phyloP scores from a whole-genome alignment of 768 basidiomycete genomes.

The Lanmaoa rubissima region DNA sequence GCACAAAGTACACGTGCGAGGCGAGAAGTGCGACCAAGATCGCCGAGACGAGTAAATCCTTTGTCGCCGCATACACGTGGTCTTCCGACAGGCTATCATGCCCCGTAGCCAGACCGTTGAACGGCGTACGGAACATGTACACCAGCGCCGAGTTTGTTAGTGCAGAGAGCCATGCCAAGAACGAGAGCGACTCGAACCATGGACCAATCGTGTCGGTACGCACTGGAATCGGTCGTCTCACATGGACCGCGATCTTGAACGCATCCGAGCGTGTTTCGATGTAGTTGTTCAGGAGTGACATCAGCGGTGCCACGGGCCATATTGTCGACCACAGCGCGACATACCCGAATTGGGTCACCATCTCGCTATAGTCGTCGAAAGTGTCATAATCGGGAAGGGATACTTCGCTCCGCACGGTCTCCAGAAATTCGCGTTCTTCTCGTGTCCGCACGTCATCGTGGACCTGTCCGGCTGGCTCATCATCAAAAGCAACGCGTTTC shows the following conservation, averaged over 20 bases:
- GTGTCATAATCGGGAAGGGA: slow-evolving; percentile 77
- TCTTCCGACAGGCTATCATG: slow-evolving; percentile 8
- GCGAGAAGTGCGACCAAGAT: slow-evolving; percentile 74
- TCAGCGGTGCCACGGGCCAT: slow-evolving; percentile 89
- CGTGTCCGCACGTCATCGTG: slow-evolving; percentile 36
- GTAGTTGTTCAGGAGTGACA: slow-evolving; percentile 90
- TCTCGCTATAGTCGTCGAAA: slow-evolving; percentile 91
- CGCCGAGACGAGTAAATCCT: slow-evolving; percentile 58
- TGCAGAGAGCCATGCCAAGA: slow-evolving; percentile 87
- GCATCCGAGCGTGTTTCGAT: slow-evolving; percentile 92
- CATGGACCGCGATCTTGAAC: slow-evolving; percentile 88
- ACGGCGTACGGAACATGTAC: slow-evolving; percentile 74
- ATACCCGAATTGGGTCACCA: slow-evolving; percentile 95
- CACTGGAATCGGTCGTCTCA: slow-evolving; percentile 79
- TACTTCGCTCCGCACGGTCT: slow-evolving; percentile 72
- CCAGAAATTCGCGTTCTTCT: slow-evolving; percentile 78
- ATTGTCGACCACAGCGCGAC: slow-evolving; percentile 90
- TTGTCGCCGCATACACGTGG: slow-evolving; percentile 37
- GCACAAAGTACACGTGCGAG: slow-evolving; percentile 81
- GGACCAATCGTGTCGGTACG: slow-evolving; percentile 91
- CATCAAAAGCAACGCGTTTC: slow-evolving; percentile 73
- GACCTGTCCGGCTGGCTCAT: slow-evolving; percentile 41
- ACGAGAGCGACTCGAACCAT: slow-evolving; percentile 86
- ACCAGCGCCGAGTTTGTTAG: slow-evolving; percentile 88
- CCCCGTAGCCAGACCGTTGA: slow-evolving; percentile 12